Evolutionary conservation across 164 flowering plant genomes (phyloP).

Genomic region (grape (Vitis vinifera)): ASM3070453v1 NC_081812.1:14393501-14394000

Average conservation of each 20-base stretch:
- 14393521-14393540: constrained; percentile 12
- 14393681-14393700: not conserved
- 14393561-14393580: constrained; percentile 4
- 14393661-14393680: constrained; percentile 65
- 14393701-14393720: not conserved
- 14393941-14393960: constrained; percentile 91
- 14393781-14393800: constrained; percentile 95
- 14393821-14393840: not conserved
- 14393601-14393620: constrained; percentile 89
- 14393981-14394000: not conserved
- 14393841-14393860: constrained; percentile 6
- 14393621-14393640: constrained; percentile 95
- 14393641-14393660: constrained; percentile 88
- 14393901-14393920: constrained; percentile 92
- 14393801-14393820: constrained; percentile 57
- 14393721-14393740: no score
- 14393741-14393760: constrained; percentile 38
- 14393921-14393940: constrained; percentile 87
- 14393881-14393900: constrained; percentile 95
- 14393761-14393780: constrained; percentile 94
- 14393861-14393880: constrained; percentile 2
- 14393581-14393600: constrained; percentile 9
- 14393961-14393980: not conserved
- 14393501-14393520: constrained; percentile 51
- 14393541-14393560: not conserved